phyloP scores from a whole-genome alignment of 2,329 filamentous ascomycete genomes.

The Trichoderma sp. region DNA sequence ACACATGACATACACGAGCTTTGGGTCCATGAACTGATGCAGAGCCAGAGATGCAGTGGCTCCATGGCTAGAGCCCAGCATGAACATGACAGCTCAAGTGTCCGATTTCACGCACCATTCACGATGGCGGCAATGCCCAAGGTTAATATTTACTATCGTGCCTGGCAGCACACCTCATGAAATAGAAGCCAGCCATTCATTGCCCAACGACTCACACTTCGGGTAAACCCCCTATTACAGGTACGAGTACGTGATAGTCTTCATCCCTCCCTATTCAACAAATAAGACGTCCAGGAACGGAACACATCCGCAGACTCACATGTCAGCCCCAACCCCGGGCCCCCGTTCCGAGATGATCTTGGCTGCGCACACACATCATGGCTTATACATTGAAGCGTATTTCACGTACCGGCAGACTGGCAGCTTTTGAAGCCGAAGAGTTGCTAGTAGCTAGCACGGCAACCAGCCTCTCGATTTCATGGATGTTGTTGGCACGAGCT shows the following conservation, averaged over 20 bases:
- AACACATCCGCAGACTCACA: conserved; percentile 7
- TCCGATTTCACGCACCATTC: not conserved
- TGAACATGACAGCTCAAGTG: not conserved
- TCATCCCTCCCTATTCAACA: not conserved
- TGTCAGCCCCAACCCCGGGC: conserved; percentile 2
- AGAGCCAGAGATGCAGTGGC: not conserved
- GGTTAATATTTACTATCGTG: not conserved
- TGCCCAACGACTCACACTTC: not conserved
- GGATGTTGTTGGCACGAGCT: not conserved
- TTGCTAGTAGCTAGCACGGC: not conserved
- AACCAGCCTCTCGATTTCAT: not conserved
- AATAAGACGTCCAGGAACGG: not conserved
- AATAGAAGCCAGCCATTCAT: not conserved
- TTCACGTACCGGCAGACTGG: not conserved
- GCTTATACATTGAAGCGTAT: not conserved
- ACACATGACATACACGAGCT: not conserved
- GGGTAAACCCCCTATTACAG: not conserved
- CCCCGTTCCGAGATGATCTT: conserved; percentile 8
- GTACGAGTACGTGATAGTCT: not conserved
- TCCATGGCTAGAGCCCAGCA: not conserved
- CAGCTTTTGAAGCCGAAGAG: not conserved
- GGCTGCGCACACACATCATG: conserved; percentile 7
- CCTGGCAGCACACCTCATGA: not conserved
- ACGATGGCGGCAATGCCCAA: not conserved
- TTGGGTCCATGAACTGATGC: not conserved